phyloP scores from a whole-genome alignment of 768 basidiomycete genomes.

The Collybia sordida region DNA sequence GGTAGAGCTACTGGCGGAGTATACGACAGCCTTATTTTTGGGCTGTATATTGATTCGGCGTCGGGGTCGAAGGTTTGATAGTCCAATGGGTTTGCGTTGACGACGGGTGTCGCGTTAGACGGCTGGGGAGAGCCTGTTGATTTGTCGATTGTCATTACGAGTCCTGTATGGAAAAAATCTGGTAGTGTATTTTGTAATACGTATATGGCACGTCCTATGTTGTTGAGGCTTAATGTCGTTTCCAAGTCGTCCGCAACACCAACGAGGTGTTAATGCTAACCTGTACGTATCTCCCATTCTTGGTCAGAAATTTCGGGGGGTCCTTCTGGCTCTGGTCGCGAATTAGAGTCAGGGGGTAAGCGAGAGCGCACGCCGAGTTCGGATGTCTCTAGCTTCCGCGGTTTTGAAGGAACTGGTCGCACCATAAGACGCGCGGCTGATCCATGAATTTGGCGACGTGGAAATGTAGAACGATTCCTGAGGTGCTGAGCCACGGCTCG shows the following conservation, averaged over 20 bases:
- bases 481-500: not conserved
- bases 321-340: constrained; percentile 21
- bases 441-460: not conserved
- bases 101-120: constrained; percentile 21
- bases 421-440: not conserved
- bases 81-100: constrained; percentile 28
- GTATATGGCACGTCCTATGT: constrained; percentile 67
- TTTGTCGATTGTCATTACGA: constrained; percentile 56
- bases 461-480: not conserved
- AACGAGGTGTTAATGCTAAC: constrained; percentile 30
- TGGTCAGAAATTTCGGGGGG: constrained; percentile 53
- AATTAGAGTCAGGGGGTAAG: constrained; percentile 32
- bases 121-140: constrained; percentile 36
- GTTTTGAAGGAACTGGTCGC: not conserved
- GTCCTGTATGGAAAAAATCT: constrained; percentile 66
- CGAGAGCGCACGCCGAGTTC: constrained; percentile 33
- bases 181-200: constrained; percentile 70
- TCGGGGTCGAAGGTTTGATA: constrained; percentile 29
- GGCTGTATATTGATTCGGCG: constrained; percentile 58
- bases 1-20: constrained; percentile 69
- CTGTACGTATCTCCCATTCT: constrained; percentile 80
- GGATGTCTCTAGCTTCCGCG: constrained; percentile 13
- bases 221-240: constrained; percentile 3
- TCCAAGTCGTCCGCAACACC: constrained; percentile 1
- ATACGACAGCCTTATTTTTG: constrained; percentile 60